Base-by-base conservation (phyloP, 1,284 basidiomycete species). In the Ceratobasidium sp. region DNA sequence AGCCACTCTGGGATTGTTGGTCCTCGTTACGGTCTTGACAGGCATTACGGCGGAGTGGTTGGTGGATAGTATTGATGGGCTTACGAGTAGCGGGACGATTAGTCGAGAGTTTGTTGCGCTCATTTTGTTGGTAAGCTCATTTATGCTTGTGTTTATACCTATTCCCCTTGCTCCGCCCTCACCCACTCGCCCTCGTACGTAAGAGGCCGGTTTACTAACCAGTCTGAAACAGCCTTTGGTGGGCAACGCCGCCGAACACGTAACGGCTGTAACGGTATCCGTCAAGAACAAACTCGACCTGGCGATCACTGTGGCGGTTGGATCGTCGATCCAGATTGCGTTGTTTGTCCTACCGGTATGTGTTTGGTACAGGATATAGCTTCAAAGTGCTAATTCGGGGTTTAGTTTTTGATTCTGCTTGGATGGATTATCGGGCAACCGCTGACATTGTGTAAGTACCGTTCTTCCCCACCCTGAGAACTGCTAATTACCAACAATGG, bases 251-350 rank as follows among this genome's bases (percentile, higher is more conserved):
- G 93, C 94, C 87, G 96, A 97, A 83, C 95, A 96, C 83, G 91
- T 92, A 68, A 96, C 95, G 3, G 94, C 95, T 30, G 93, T 97
- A 78, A 94, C 92, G 3, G 94, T 96, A 6, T 95, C 95, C 0
- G 91, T 95, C 80, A 95, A 96, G 85, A 86, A 87, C 81, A 87
- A 87, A 79, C 82, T 87, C 68, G 86, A 87, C 79, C 81, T 87
- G 59, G 77, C 77, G 20, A 78, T 78, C 46, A 78, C 69, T 3
- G 70, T 78, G 33, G 95, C 96, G 7, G 93, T 96, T 50, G 95
- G 95, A n/a, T 95, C 94, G 1, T 95, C 93, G 78, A 96, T 97
- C 79, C 96, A 98, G 91, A 95, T 95, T 77, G 92, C 94, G 0
- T 88, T 96, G 62, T 93, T 96, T 59, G 79, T 85, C 62, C 81